Evolutionary conservation across 768 basidiomycete species (phyloP).

Genomic region (Lactifluus volemus): DNA sequence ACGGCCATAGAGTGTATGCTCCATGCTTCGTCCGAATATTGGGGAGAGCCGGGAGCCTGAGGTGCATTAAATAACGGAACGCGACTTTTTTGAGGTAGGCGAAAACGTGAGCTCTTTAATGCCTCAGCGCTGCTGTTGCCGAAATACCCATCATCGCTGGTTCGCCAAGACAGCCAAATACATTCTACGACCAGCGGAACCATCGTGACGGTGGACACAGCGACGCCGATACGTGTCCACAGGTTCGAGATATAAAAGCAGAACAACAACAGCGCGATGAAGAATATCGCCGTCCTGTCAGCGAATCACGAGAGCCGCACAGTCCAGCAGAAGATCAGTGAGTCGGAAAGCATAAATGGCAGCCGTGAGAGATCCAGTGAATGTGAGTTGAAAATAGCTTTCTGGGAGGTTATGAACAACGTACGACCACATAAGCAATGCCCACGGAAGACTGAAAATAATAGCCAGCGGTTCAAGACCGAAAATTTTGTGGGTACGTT

Average conservation of each 20-base stretch:
- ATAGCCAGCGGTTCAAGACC: constrained; percentile 47
- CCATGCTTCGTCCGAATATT: no score
- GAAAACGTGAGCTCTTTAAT: background rate
- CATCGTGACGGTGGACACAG: background rate
- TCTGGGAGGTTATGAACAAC: constrained; percentile 20
- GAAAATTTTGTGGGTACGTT: constrained; percentile 24
- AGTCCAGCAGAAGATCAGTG: no score
- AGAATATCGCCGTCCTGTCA: constrained; percentile 10
- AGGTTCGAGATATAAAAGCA: constrained; percentile 6
- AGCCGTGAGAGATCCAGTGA: no score
- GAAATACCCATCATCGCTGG: background rate
- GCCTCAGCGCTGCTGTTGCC: background rate
- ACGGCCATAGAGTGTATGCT: background rate
- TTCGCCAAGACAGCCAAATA: background rate
- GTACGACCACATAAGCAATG: constrained; percentile 53
- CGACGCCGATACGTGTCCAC: background rate
- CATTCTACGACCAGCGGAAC: background rate
- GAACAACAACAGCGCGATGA: constrained; percentile 6
- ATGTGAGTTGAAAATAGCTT: background rate
- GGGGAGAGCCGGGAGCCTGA: background rate
- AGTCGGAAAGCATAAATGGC: no score
- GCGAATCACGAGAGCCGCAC: no score
- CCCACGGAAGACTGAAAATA: constrained; percentile 47
- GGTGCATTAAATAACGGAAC: background rate
- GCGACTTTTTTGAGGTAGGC: background rate